A percentile compares a stretch with the other conserved stretches of the same genome.
Evolutionary conservation across 257 asterid genomes (phyloP).

Genomic region (Handroanthus guayacan): DNA sequence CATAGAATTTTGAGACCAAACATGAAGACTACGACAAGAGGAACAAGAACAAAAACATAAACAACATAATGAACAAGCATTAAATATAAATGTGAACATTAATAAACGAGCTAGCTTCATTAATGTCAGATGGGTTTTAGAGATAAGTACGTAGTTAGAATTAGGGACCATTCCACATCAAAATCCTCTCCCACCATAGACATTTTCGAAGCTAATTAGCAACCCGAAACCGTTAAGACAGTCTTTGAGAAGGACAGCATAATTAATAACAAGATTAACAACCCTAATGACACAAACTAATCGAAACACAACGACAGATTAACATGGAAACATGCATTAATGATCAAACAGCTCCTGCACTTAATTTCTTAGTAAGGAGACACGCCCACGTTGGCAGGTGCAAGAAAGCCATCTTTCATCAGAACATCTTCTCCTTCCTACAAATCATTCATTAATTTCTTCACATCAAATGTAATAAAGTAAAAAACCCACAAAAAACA

Average conservation of each 20-base stretch:
- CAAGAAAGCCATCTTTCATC: conserved; percentile 93
- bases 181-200: conserved; percentile 54
- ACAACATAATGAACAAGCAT: background rate
- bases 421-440: conserved; percentile 92
- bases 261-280: conserved; percentile 29
- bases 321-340: conserved; percentile 23
- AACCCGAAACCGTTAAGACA: conserved; percentile 33
- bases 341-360: conserved; percentile 25
- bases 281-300: conserved; percentile 40
- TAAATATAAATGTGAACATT: background rate
- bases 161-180: conserved; percentile 36
- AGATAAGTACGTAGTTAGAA: conserved; percentile 42
- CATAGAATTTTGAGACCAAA: background rate
- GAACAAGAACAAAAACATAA: background rate
- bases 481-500: background rate
- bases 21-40: background rate
- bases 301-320: conserved; percentile 29
- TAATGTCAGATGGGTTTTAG: conserved; percentile 42
- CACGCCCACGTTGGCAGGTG: conserved; percentile 80
- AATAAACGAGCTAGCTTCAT: conserved; percentile 37
- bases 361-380: conserved; percentile 68
- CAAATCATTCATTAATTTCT: background rate
- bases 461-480: background rate
- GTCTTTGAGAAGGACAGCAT: conserved; percentile 31
- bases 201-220: conserved; percentile 36